Evolutionary conservation across 495 filamentous ascomycete genomes (phyloP).

Genomic region (Daldinia grandis): DNA sequence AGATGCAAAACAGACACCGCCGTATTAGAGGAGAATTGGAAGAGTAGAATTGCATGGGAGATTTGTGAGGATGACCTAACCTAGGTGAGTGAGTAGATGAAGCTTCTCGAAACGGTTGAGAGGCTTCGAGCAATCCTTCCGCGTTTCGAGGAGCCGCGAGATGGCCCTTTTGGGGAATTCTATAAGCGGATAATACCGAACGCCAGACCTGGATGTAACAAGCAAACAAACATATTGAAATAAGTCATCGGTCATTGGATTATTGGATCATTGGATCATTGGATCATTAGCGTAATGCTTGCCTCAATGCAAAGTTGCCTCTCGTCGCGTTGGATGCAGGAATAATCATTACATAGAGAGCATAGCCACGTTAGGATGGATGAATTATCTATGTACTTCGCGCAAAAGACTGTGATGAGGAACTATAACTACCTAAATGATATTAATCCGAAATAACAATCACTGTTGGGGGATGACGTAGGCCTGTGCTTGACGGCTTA

Average conservation of each 20-base stretch:
- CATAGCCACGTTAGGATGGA: constrained; percentile 22
- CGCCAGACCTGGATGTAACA: neutral
- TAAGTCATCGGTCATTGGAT: neutral
- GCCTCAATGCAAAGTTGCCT: neutral
- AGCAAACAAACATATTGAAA: neutral
- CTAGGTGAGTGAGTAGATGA: neutral
- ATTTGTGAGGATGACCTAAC: constrained; percentile 24
- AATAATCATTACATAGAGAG: neutral
- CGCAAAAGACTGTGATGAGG: neutral
- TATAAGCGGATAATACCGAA: constrained; percentile 10
- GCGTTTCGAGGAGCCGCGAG: constrained; percentile 27
- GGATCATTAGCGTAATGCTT: neutral
- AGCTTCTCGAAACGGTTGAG: constrained; percentile 29
- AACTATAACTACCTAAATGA: neutral
- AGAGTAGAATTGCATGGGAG: constrained; percentile 6
- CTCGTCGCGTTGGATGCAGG: neutral
- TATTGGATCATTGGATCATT: no score
- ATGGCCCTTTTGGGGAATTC: constrained; percentile 1
- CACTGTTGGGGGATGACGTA: neutral
- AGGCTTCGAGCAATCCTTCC: constrained; percentile 30
- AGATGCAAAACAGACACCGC: neutral
- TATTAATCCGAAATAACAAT: neutral
- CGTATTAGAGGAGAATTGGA: neutral
- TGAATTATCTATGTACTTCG: neutral
- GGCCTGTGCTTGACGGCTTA: neutral